Percentiles rank a stretch among this genome's conserved stretches.
Conservation (phyloP, 1,284 basidiomycete species). For the Pyrrhoderma noxium region DNA sequence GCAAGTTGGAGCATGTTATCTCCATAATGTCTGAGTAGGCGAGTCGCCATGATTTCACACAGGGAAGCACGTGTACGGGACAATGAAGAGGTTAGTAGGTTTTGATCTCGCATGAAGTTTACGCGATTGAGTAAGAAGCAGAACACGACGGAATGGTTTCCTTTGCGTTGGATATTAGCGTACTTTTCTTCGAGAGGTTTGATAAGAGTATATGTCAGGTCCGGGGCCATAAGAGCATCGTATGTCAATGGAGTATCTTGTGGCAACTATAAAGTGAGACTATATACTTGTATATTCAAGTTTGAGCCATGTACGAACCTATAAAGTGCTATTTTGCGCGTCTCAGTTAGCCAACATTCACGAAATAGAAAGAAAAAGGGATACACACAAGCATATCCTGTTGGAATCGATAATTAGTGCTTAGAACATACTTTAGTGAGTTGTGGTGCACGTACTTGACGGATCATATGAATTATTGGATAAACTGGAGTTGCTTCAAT, state of each 20-base stretch:
- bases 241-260: constrained; percentile 71
- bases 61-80: constrained; percentile 72
- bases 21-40: constrained; percentile 72
- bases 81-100: constrained; percentile 57
- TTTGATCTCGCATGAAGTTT: constrained; percentile 73
- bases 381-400: constrained; percentile 54
- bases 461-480: constrained; percentile 66
- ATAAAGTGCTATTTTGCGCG: constrained; percentile 46
- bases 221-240: constrained; percentile 71
- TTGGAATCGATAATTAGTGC: constrained; percentile 9
- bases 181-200: constrained; percentile 72
- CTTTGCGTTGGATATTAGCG: constrained; percentile 48
- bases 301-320: constrained; percentile 33
- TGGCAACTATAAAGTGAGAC: constrained; percentile 17
- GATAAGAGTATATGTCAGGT: constrained; percentile 82
- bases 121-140: constrained; percentile 86
- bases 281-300: neutral
- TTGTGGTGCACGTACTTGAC: constrained; percentile 35
- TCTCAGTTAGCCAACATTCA: neutral
- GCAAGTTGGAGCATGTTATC: constrained; percentile 73
- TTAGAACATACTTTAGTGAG: constrained; percentile 2
- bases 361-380: neutral
- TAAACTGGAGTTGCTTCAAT: constrained; percentile 55
- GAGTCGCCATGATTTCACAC: constrained; percentile 86
- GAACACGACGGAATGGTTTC: constrained; percentile 75